Base-by-base conservation (phyloP, 306 rosid genomes). In the Betula pendula region DNA sequence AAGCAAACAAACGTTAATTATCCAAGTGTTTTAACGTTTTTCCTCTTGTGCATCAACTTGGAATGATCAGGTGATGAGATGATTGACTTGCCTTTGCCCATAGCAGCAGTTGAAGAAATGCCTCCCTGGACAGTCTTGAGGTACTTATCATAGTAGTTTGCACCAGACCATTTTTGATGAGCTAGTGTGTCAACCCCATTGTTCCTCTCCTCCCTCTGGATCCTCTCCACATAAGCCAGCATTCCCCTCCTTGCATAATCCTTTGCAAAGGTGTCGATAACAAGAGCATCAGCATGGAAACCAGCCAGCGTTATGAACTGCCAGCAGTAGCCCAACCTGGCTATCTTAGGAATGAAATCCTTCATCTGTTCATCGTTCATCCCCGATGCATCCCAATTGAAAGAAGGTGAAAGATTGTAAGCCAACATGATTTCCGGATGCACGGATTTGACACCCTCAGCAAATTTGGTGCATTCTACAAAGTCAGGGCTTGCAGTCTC, bases 151-250 rank as follows among this genome's bases (percentile, higher is more conserved):
- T 95, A 95, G 81, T 84, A 95, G 67, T 88, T 95, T 67, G 99
- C 99, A 38, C 99, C 99, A 15, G 97, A 90, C 99, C 99, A 95
- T 82, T 91, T 95, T 87, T 92, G 99, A 59, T 95, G 99, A 75
- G 97, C 97, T 70, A 95, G 93, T 6, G 99, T 95, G 78, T 95
- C 99, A 47, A 92, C 96, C 2, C 90, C 97, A 84, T 95, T 89
- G 72, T 52, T 89, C 84, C 99, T 91, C 78, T 95, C 99, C 82
- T 95, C 97, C 80, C 99, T 90, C 80, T 95, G 99, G 71, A 95
- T 95, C 85, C 85, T 90, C 78, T 95, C 97, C 1, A 95, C 99
- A 75, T 95, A 95, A 56, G 97, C 99, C 75, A 95, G 63, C 98
- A 95, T 95, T 69, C 99, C 99, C 62, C 97, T 80, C 4, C 65